phyloP scores from a whole-genome alignment of 2,329 filamentous ascomycete species.

The Colletotrichum brevisporum region DNA sequence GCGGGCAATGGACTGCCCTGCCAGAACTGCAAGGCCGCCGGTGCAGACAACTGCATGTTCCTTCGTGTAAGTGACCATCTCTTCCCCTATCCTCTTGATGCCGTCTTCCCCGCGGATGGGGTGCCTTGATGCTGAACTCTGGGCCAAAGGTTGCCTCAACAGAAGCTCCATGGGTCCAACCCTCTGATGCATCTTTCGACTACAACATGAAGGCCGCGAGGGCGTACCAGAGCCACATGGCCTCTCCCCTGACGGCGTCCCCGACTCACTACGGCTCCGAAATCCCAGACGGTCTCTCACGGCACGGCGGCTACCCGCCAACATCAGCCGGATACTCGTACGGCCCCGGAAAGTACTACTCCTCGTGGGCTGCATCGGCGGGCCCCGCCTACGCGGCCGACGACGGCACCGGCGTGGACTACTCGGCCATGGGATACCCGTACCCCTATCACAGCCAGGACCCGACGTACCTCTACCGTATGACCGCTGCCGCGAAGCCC shows the following conservation, averaged over 20 bases:
- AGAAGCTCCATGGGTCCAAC: conserved; percentile 50
- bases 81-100: neutral
- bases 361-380: conserved; percentile 48
- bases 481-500: conserved; percentile 47
- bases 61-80: conserved; percentile 73
- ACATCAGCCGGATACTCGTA: conserved; percentile 48
- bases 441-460: conserved; percentile 55
- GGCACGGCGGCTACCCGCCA: conserved; percentile 47
- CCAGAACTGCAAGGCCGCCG: conserved; percentile 84
- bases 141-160: conserved; percentile 53
- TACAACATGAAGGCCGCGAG: conserved; percentile 56
- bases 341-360: conserved; percentile 51
- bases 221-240: conserved; percentile 48
- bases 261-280: conserved; percentile 53
- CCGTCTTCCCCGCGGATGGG: neutral
- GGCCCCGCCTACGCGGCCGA: conserved; percentile 51
- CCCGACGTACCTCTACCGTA: conserved; percentile 48
- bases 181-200: conserved; percentile 50
- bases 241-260: conserved; percentile 47
- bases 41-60: conserved; percentile 81
- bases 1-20: conserved; percentile 83
- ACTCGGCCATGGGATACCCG: conserved; percentile 52
- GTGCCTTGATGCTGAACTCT: no score
- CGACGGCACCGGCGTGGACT: conserved; percentile 52
- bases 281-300: conserved; percentile 47